Evolutionary conservation across 768 basidiomycete genomes (phyloP).

Genomic region (Rhizopogon vulgaris): DNA sequence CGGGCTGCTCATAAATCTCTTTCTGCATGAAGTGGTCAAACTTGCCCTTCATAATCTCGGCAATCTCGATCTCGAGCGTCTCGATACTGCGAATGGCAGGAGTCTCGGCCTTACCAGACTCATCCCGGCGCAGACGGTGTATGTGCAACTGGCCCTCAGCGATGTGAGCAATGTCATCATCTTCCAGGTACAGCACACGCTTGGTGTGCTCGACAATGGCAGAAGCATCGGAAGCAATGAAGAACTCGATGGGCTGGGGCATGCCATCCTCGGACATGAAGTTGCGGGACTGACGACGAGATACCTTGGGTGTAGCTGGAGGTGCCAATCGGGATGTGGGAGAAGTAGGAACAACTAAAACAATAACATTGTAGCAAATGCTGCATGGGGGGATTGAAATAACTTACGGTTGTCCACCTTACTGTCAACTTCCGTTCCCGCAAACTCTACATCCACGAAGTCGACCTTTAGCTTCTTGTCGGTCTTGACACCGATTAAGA

Average conservation of each 20-base stretch:
- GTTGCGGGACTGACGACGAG: constrained; percentile 92
- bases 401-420: constrained; percentile 40
- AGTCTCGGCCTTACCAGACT: constrained; percentile 56
- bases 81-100: constrained; percentile 83
- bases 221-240: constrained; percentile 95
- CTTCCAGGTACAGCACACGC: constrained; percentile 96
- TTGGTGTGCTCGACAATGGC: constrained; percentile 99
- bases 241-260: constrained; percentile 98
- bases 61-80: constrained; percentile 96
- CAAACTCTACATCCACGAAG: constrained; percentile 97
- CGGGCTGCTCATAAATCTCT: constrained; percentile 98
- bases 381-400: not conserved
- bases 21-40: constrained; percentile 99
- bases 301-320: constrained; percentile 64
- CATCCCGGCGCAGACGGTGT: constrained; percentile 91
- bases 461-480: constrained; percentile 99
- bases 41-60: constrained; percentile 99
- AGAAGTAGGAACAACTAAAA: constrained; percentile 40
- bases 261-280: constrained; percentile 99
- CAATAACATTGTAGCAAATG: not conserved
- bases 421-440: constrained; percentile 58
- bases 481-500: constrained; percentile 97
- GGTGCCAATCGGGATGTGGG: constrained; percentile 65
- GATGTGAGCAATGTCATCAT: constrained; percentile 98
- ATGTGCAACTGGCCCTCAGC: constrained; percentile 97